Evolutionary conservation across 1,284 basidiomycete species (phyloP), one percentile per base, ranked within the genome.

Genomic region (Trichosporon asahii): DNA sequence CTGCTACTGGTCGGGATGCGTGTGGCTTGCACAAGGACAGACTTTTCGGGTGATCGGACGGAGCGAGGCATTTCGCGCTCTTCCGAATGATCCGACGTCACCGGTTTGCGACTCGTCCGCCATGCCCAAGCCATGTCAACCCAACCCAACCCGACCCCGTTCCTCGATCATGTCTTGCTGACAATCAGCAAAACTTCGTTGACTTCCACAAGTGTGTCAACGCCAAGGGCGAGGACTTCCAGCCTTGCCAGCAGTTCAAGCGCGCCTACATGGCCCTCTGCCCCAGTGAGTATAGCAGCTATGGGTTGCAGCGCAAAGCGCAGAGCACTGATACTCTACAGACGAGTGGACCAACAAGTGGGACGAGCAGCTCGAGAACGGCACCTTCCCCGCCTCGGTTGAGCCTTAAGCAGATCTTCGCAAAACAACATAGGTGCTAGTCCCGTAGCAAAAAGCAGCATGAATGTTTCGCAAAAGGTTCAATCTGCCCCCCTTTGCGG

Each of bases 181-280:
- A 31, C 27, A 65, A 90, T 85, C 93, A 90, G 90, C 95, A 98
- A 86, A 95, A 95, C 86, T 98, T 94, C 85, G 91, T 92, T 72
- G 94, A 99, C 86, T 97, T 96, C 88, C 93, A 94, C 90, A 97
- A 96, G 85, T 99, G 97, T 84, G 87, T 98, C 79, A 87, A 92
- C 80, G 95, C 94, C 78, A 98, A 98, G 87, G 97, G 97, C 76
- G 96, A 99, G 80, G 97, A 99, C 72, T 98, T 91, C 83, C 90
- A 91, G 25, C 95, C 97, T 9, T 99, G 97, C 91, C 95, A 96
- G 87, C 95, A 98, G 86, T 99, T 99, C 90, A 94, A 92, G 87
- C 90, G 90, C 82, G 93, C 94, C 44, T 99, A 94, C 88, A 89
- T 94, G 87, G 95, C 95, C 67, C 89, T 99, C 74, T 99, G 97